Evolutionary conservation across 2,329 filamentous ascomycete genomes (phyloP), one percentile per base, ranked within the genome.

Genomic region (Cordyceps javanica): DNA sequence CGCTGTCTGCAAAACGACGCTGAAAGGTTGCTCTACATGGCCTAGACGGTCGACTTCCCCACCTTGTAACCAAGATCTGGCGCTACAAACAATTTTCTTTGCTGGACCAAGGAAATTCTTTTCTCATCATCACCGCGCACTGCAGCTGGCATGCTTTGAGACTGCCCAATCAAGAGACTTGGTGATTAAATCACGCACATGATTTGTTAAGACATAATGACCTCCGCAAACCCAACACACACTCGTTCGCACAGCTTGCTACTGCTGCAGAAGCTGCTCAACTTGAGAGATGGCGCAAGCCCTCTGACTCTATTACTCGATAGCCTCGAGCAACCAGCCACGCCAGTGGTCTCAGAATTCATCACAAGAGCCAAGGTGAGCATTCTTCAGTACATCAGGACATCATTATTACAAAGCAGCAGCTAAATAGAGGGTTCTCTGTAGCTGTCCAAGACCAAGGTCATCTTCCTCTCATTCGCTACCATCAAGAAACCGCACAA

Each of bases 251-350:
- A 96, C 72, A 92, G 91, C 69, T 75, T 95, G 23, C 82, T 96
- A 3, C 78, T 96, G 2, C 85, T 96, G 57, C 89, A 91, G 62
- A 92, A 91, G 68, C 77, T 96, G 2, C 78, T 96, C 62, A 90
- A 86, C 67, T 77, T 90, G 57, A 82, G 90, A 61, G 89, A 94
- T 70, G 85, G 84, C 58, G 85, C 88, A 14, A 96, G 91, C 50
- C 93, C 93, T 3, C 85, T 97, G 66, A 97, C 92, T 0, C 77
- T 97, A 26, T 73, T 97, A 3, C 78, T 96, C 58, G 93, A 97
- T 71, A 90, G 81, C 34, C 77, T 97, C 30, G 91, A 96, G 73
- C 91, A 96, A 73, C 85, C 86, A 26, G 89, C 86, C 7, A 79
- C 77, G 30, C 86, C 86, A 0, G 73, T 96, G 4, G 62, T 93